Conservation (phyloP, 495 filamentous ascomycete genomes). For the Hypomontagnella submonticulosa region DNA sequence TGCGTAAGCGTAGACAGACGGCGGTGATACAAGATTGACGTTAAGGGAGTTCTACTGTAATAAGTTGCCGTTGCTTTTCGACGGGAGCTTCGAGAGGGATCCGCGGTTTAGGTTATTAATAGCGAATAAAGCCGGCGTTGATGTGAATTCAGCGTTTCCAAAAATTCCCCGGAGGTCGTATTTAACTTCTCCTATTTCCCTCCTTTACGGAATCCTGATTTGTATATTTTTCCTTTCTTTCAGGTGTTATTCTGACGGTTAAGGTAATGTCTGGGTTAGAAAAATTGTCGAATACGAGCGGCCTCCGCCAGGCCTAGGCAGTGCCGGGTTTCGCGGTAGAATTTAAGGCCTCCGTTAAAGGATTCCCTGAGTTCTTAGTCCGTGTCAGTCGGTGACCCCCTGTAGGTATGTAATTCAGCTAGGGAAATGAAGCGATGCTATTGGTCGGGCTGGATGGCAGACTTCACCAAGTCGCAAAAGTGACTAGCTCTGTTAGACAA, state of each 20-base stretch:
- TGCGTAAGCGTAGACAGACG: constrained; percentile 29
- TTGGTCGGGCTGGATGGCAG: constrained; percentile 31
- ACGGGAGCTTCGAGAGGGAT: constrained; percentile 12
- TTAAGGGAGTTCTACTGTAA: constrained; percentile 12
- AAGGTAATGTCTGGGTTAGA: constrained; percentile 32
- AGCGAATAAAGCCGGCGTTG: constrained; percentile 14
- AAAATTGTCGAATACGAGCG: constrained; percentile 43
- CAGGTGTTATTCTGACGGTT: constrained; percentile 16
- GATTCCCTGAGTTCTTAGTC: constrained; percentile 36
- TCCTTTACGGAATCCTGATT: not conserved
- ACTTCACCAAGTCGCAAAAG: constrained; percentile 26
- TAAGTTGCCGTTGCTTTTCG: constrained; percentile 19
- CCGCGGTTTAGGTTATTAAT: constrained; percentile 16
- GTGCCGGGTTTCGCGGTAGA: constrained; percentile 42
- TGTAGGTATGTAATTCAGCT: constrained; percentile 41
- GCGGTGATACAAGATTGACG: constrained; percentile 38
- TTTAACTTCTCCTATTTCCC: constrained; percentile 1
- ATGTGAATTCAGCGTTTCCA: constrained; percentile 12
- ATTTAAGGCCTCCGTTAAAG: constrained; percentile 46
- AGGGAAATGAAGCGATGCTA: constrained; percentile 17
- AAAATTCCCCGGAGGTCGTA: not conserved
- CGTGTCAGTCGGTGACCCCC: constrained; percentile 31
- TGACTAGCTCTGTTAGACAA: constrained; percentile 35
- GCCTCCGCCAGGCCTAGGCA: constrained; percentile 27
- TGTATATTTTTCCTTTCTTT: constrained; percentile 11